Evolutionary conservation across 176 grass and related monocot species (phyloP), one percentile per base, ranked within the genome.

Genomic region (Alloteropsis semialata): DNA sequence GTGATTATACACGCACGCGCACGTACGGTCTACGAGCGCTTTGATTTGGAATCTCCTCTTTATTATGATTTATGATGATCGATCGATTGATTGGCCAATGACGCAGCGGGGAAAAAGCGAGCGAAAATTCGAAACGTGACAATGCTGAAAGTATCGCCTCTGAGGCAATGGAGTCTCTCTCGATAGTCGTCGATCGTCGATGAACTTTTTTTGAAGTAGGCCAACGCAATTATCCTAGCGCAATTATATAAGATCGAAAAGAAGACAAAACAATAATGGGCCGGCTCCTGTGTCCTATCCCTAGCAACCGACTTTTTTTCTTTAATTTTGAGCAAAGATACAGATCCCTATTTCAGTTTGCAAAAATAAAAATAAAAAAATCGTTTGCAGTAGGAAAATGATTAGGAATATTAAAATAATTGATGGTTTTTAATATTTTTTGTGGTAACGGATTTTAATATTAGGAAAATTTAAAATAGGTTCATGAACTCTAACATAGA

Each of bases 71-170:
- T n/a, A n/a, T n/a, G n/a, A n/a, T n/a, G 18, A 15, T 17, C 13
- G 6, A 32, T 3, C 5, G 42, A 10, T 27, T 75, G 42, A 10
- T 27, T 75, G 49, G 24, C 55, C 39, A 62, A 32, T 29, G 16
- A 45, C 62, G 25, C 51, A 28, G 18, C 14, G 2, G 29, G 12
- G 36, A 3, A 58, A 82, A 60, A 39, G 27, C 17, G 37, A 24
- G 19, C 6, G 30, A 80, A 80, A 82, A 82, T 73, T 71, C 80
- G 44, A 82, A 72, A 82, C 80, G 56, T 63, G 81, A 38, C 42
- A 24, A 4, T 50, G 56, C 45, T 13, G 41, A 32, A 82, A 72
- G 41, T 22, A 65, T 79, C n/a, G n/a, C n/a, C 10, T 50, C 49
- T 65, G 43, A 64, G 13, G 28, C 9, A 19, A 33, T 46, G 19